Conservation (phyloP, 768 basidiomycete species). For the Floccularia luteovirens region DNA sequence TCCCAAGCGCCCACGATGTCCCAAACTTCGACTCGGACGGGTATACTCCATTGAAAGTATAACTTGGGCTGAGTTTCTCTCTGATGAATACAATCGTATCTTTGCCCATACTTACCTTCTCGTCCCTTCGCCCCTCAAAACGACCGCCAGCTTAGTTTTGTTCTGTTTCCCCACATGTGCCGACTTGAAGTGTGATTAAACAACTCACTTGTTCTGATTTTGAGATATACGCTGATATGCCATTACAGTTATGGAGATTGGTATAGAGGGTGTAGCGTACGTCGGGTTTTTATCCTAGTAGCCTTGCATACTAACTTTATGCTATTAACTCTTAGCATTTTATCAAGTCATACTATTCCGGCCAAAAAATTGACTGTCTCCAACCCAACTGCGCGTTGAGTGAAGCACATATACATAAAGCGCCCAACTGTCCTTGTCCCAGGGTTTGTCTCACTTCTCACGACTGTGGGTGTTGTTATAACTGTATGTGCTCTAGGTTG, state of each 20-base stretch:
- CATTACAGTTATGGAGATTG: slow-evolving; percentile 30
- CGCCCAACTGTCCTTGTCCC: slow-evolving; percentile 49
- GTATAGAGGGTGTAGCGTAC: slow-evolving; percentile 34
- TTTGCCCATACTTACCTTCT: slow-evolving; percentile 1
- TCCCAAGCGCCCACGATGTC: slow-evolving; percentile 9
- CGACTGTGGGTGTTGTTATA: neutral
- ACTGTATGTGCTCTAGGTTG: slow-evolving; percentile 16
- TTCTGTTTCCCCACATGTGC: slow-evolving; percentile 33
- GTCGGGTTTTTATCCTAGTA: slow-evolving; percentile 10
- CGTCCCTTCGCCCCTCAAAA: slow-evolving; percentile 1
- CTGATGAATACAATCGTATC: neutral
- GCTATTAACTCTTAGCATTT: slow-evolving; percentile 41
- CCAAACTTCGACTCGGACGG: slow-evolving; percentile 12
- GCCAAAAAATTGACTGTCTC: slow-evolving; percentile 49
- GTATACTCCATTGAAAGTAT: slow-evolving; percentile 15
- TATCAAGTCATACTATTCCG: slow-evolving; percentile 54
- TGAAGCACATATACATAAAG: slow-evolving; percentile 50
- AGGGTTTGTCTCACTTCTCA: slow-evolving; percentile 21
- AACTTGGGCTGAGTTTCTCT: slow-evolving; percentile 15
- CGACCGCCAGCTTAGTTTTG: neutral
- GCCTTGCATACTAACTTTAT: slow-evolving; percentile 5
- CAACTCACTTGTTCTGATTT: slow-evolving; percentile 6
- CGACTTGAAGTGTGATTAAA: slow-evolving; percentile 44
- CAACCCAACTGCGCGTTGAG: slow-evolving; percentile 45
- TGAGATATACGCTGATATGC: slow-evolving; percentile 7